phyloP scores from a whole-genome alignment of 108 stramenopile species.

The Skeletonema potamos region DNA sequence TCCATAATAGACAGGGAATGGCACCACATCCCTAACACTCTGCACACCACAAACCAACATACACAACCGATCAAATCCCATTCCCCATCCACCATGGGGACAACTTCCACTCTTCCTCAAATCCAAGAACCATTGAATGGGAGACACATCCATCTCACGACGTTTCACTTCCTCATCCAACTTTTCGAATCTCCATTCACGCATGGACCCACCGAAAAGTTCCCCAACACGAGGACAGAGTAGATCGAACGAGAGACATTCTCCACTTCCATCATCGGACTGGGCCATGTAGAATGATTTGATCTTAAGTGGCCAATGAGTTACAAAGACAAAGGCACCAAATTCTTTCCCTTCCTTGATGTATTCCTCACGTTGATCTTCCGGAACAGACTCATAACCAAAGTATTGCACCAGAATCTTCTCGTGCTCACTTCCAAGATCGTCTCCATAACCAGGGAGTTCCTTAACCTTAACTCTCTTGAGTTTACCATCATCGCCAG shows the following conservation, averaged over 20 bases:
- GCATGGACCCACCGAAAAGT: conserved; percentile 91
- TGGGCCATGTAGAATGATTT: conserved; percentile 97
- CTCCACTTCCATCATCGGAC: conserved; percentile 84
- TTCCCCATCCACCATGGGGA: conserved; percentile 95
- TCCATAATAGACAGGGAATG: conserved; percentile 92
- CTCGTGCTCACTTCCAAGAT: conserved; percentile 93
- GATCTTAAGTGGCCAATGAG: conserved; percentile 92
- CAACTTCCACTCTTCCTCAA: conserved; percentile 88
- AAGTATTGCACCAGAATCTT: conserved; percentile 87
- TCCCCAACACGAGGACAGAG: conserved; percentile 91
- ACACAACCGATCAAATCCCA: conserved; percentile 94
- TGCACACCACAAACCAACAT: conserved; percentile 85
- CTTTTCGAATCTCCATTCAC: conserved; percentile 86
- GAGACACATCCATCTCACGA: conserved; percentile 69
- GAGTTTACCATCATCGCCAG: conserved; percentile 60
- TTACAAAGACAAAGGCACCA: conserved; percentile 86
- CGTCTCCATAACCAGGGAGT: conserved; percentile 70
- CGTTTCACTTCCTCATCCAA: conserved; percentile 67
- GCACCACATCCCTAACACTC: conserved; percentile 95
- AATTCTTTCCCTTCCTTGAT: conserved; percentile 50
- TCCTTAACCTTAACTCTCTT: conserved; percentile 65
- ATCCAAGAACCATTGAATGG: conserved; percentile 91
- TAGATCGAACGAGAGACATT: conserved; percentile 90
- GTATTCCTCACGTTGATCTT: conserved; percentile 56
- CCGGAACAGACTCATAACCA: conserved; percentile 56